Evolutionary conservation across 208 protist species (phyloP), one percentile per base, ranked within the genome.

Genomic region (Giardia duodenalis): DNA sequence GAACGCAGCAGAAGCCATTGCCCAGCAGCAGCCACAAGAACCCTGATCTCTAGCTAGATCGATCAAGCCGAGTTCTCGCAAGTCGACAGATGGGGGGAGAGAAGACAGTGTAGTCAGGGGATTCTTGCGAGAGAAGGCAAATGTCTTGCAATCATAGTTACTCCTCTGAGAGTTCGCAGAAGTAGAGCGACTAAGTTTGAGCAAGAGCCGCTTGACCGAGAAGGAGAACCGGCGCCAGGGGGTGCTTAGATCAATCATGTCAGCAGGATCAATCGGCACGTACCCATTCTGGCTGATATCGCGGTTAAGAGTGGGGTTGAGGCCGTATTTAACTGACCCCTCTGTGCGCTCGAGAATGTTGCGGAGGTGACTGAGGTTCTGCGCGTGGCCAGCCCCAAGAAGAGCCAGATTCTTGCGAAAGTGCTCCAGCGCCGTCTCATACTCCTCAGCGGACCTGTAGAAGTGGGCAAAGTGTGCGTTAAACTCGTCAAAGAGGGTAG

Each of bases 21-120:
- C 93, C 95, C 95, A 96, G 90, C 94, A 95, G 10, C 93, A 95
- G 30, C 95, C 95, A 92, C 95, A 96, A 30, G 94, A 93, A 48
- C 93, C 94, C 92, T 96, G 95, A 91, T 96, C 92, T 86, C 95
- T 95, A 0, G 94, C 92, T 44, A 47, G 93, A 22, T 93, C 95
- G 4, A 96, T 95, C 46, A 93, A 88, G 1, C 92, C 93, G 47
- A 93, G 48, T 22, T 94, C 57, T 19, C 95, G 57, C 93, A 95
- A 96, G 93, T 96, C 95, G 19, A 96, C 47, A 2, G 47, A 10
- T 39, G 46, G 1, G 47, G 94, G 94, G 0, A 94, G 22, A 91
- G 57, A 76, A 30, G 57, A 76, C 30, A 39, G 19, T 30, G 30
- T 76, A 39, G 57, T 10, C 30, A 76, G 10, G 19, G 10, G 30